Evolutionary conservation across 1,139 yeast genomes (phyloP), one percentile per base, ranked within the genome.

Genomic region (Suhomyces bokatorum): DNA sequence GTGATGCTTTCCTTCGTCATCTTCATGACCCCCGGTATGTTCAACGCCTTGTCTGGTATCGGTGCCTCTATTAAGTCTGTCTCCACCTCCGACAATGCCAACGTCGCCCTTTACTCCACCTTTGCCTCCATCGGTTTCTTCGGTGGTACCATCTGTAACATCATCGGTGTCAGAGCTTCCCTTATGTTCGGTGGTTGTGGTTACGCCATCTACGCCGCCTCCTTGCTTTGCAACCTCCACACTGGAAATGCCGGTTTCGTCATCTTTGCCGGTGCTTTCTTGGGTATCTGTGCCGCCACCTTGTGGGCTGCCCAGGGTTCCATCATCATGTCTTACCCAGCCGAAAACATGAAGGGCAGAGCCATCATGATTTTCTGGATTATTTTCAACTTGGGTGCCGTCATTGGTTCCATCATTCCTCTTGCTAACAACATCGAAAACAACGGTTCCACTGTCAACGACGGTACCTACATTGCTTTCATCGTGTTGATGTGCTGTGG

Each of bases 271-370:
- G 84, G 85, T 46, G 85, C 84, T 14, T 73, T 73, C 57, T 70
- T 81, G 49, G 86, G 86, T 57, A 49, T 78, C 27, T 75, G 83
- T 61, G 86, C 86, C 6, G 67, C 79, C 30, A 62, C 70, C 43
- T 68, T 80, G 39, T 81, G 86, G 86, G 76, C 82, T 35, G 83
- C 83, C 32, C 85, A 80, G 58, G 83, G 84, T 46, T 67, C 78
- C 35, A 71, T 81, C 39, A 74, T 80, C 54, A 74, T 81, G 73
- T 67, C 81, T 14, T 81, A 81, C 51, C 80, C 85, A 6, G 61
- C 78, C n/a, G 85, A 81, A 60, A 60, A 65, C 39, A 66, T 59
- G 35, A 81, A 81, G 62, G 87, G 84, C 43, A 63, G 66, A 41
- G 81, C 80, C 43, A 71, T 81, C 42, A 69, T 72, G 75, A 60